Evolutionary conservation across 306 rosid species (phyloP).

Genomic region (Sindora glabra): DNA sequence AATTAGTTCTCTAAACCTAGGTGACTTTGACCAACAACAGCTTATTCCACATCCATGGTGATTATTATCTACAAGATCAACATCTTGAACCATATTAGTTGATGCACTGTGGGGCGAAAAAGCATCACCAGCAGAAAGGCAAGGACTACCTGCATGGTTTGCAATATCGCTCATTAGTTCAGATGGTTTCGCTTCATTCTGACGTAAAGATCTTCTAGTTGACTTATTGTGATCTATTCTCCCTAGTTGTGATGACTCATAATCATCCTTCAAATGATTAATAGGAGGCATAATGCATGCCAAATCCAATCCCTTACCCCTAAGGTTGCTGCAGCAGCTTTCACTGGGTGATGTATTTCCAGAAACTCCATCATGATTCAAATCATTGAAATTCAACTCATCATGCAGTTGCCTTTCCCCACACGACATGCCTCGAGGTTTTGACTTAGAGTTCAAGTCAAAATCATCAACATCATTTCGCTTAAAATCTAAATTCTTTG

Average conservation of each 20-base stretch:
- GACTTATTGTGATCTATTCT: conserved; percentile 20
- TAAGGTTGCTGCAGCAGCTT: conserved; percentile 32
- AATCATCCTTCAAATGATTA: conserved; percentile 32
- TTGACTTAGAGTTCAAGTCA: conserved; percentile 29
- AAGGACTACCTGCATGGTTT: conserved; percentile 43
- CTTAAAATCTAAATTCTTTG: conserved; percentile 23
- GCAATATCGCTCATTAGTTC: conserved; percentile 24
- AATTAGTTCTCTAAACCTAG: conserved; percentile 49
- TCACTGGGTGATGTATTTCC: conserved; percentile 29
- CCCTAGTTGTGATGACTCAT: conserved; percentile 28
- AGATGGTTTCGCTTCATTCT: conserved; percentile 23
- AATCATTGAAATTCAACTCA: conserved; percentile 16
- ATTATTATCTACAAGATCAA: conserved; percentile 26
- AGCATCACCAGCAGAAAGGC: conserved; percentile 28
- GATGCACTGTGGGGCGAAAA: conserved; percentile 23
- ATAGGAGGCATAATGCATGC: conserved; percentile 19
- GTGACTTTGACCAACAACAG: conserved; percentile 67
- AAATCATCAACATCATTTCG: conserved; percentile 23
- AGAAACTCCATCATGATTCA: conserved; percentile 5
- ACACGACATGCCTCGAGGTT: conserved; percentile 17
- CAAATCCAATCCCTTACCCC: conserved; percentile 33
- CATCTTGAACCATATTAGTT: conserved; percentile 25
- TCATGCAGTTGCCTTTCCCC: conserved; percentile 22
- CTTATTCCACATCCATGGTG: conserved; percentile 51
- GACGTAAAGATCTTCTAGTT: conserved; percentile 9